phyloP scores from a whole-genome alignment of 208 protist species.

The Acanthamoeba healyi region DNA sequence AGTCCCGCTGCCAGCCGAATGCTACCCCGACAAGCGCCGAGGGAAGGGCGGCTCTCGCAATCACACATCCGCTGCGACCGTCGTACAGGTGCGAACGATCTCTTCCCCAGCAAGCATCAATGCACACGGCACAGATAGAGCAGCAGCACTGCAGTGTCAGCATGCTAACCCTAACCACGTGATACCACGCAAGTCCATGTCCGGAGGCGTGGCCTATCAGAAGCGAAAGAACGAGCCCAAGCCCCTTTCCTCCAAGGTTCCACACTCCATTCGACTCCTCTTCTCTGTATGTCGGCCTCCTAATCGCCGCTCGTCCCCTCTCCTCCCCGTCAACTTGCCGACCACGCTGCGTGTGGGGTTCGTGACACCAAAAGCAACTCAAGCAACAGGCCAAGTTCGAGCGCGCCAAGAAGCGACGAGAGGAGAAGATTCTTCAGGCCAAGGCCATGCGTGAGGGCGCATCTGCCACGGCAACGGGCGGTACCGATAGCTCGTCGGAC shows the following conservation, averaged over 20 bases:
- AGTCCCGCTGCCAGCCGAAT: constrained; percentile 60
- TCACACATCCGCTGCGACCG: too few relatives aligned
- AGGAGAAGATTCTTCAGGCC: not conserved
- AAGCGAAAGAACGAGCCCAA: not conserved
- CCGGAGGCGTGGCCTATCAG: not conserved
- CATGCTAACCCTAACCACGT: too few relatives aligned
- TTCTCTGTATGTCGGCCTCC: too few relatives aligned
- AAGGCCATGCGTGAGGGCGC: too few relatives aligned
- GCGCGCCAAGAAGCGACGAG: not conserved
- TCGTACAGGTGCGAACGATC: too few relatives aligned
- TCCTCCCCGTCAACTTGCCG: not conserved
- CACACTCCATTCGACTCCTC: too few relatives aligned
- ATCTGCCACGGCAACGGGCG: not conserved
- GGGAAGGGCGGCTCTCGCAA: not conserved
- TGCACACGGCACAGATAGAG: too few relatives aligned
- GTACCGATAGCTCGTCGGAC: not conserved
- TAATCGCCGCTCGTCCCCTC: too few relatives aligned
- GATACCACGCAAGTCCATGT: too few relatives aligned
- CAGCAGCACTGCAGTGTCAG: too few relatives aligned
- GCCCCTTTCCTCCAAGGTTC: not conserved
- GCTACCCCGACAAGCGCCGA: not conserved
- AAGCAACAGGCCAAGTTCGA: constrained; percentile 6
- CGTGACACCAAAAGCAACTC: not conserved
- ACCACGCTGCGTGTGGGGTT: too few relatives aligned
- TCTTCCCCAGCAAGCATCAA: too few relatives aligned